These are phyloP conservation scores for Geosmithia putterillii DNA, from an alignment of 2,329 filamentous ascomycete genomes.

Conservation along the genomic window DNA sequence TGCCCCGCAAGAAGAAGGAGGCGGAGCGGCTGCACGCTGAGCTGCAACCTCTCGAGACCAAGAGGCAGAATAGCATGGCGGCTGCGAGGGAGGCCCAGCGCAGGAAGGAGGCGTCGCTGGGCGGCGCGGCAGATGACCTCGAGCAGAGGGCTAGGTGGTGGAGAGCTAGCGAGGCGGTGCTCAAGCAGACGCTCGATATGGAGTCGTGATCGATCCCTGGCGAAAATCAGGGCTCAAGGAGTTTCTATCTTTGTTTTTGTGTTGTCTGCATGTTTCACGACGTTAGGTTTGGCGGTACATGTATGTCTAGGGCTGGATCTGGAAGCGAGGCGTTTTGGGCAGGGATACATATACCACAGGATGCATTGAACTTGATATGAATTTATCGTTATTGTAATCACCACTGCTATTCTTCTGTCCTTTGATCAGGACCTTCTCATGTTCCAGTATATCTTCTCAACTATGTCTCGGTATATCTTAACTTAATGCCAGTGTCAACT, in stretches of 20 bases:
- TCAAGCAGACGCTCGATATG: constrained; percentile 52
- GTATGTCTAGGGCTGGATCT: background rate
- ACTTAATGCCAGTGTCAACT: no score
- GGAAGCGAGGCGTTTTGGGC: constrained; percentile 1
- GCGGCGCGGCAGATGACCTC: constrained; percentile 58
- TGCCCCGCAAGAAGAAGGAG: constrained; percentile 55
- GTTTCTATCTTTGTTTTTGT: background rate
- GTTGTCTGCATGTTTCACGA: no score
- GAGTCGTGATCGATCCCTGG: constrained; percentile 18
- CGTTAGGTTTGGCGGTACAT: no score
- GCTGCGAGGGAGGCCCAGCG: constrained; percentile 61
- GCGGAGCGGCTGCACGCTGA: constrained; percentile 56
- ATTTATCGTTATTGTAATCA: no score
- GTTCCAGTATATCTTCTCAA: no score
- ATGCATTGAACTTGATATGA: no score
- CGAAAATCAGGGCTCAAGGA: background rate
- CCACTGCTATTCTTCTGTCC: no score
- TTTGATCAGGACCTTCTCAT: no score
- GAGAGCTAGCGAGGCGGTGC: constrained; percentile 50
- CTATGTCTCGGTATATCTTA: no score
- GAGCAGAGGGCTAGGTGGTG: constrained; percentile 69
- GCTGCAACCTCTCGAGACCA: constrained; percentile 54
- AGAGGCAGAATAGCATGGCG: constrained; percentile 49
- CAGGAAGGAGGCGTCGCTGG: constrained; percentile 52
- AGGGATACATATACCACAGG: no score